A percentile compares a stretch with the other conserved stretches of the same genome.
Evolutionary conservation across 257 asterid genomes (phyloP).

Genomic region (Penstemon davidsonii): DNA sequence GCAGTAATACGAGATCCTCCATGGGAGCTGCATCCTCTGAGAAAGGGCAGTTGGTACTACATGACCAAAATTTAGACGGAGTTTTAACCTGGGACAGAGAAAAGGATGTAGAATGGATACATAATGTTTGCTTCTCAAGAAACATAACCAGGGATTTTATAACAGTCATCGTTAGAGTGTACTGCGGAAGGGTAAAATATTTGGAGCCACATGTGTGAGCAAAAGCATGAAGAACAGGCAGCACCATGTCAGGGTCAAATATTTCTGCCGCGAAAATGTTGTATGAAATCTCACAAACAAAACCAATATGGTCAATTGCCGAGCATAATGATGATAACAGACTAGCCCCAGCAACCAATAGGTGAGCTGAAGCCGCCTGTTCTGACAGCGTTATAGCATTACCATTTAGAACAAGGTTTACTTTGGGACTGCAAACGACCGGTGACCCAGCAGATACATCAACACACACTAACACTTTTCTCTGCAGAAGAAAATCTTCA

Average conservation of each 20-base stretch:
- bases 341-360: constrained; percentile 59
- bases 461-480: constrained; percentile 45
- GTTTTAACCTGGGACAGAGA: constrained; percentile 31
- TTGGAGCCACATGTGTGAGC: constrained; percentile 65
- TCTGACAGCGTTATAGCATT: constrained; percentile 38
- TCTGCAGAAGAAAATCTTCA: constrained; percentile 67
- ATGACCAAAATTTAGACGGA: constrained; percentile 37
- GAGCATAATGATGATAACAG: constrained; percentile 72
- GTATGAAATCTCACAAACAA: constrained; percentile 78
- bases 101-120: constrained; percentile 30
- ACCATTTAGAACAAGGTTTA: constrained; percentile 43
- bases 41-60: constrained; percentile 63
- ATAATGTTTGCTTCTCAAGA: constrained; percentile 51
- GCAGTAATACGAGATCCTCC: constrained; percentile 52
- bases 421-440: constrained; percentile 33
- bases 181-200: constrained; percentile 54
- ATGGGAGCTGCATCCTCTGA: constrained; percentile 51
- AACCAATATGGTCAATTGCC: constrained; percentile 65
- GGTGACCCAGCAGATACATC: constrained; percentile 38
- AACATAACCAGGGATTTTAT: constrained; percentile 67
- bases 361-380: constrained; percentile 54
- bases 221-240: constrained; percentile 74
- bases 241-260: constrained; percentile 38
- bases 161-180: constrained; percentile 54
- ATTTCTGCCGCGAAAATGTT: constrained; percentile 49